Conservation (phyloP, 495 filamentous ascomycete species). For the Amorphotheca resinae region DNA sequence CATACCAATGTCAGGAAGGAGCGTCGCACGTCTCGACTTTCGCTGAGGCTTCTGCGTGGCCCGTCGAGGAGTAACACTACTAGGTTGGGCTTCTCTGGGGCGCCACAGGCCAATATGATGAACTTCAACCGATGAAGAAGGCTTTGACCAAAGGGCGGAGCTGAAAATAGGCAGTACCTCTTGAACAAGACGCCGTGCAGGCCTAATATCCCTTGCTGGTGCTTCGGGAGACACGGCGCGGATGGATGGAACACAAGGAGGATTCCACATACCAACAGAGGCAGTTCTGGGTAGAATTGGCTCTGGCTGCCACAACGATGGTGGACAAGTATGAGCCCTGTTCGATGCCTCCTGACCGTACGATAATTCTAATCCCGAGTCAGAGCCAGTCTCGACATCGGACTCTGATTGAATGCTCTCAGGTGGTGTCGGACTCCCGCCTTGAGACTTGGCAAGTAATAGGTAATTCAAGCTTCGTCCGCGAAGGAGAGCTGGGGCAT, state of each 20-base stretch:
- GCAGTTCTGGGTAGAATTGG: constrained; percentile 9
- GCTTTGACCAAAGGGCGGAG: constrained; percentile 20
- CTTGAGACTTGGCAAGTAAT: constrained; percentile 27
- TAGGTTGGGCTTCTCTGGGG: constrained; percentile 18
- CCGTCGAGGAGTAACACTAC: constrained; percentile 11
- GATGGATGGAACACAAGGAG: constrained; percentile 3
- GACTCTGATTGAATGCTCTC: constrained; percentile 12
- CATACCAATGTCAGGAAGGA: constrained; percentile 39
- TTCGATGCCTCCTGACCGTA: background rate
- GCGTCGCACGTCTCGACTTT: constrained; percentile 36
- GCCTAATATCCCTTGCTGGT: constrained; percentile 24
- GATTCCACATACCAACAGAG: constrained; percentile 26
- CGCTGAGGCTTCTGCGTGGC: constrained; percentile 27
- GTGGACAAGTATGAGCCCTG: background rate
- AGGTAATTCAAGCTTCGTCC: constrained; percentile 28
- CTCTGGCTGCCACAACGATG: constrained; percentile 14
- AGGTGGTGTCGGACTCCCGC: constrained; percentile 39
- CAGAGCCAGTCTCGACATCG: constrained; percentile 10
- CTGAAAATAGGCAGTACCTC: constrained; percentile 11
- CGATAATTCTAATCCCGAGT: constrained; percentile 14
- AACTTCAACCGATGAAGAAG: constrained; percentile 9
- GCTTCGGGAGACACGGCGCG: constrained; percentile 24
- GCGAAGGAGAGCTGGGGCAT: constrained; percentile 26
- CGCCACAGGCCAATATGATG: constrained; percentile 19
- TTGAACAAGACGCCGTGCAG: constrained; percentile 9